Evolutionary conservation across 2,329 filamentous ascomycete genomes (phyloP), one percentile per base, ranked within the genome.

Genomic region (Amylocarpus encephaloides): DNA sequence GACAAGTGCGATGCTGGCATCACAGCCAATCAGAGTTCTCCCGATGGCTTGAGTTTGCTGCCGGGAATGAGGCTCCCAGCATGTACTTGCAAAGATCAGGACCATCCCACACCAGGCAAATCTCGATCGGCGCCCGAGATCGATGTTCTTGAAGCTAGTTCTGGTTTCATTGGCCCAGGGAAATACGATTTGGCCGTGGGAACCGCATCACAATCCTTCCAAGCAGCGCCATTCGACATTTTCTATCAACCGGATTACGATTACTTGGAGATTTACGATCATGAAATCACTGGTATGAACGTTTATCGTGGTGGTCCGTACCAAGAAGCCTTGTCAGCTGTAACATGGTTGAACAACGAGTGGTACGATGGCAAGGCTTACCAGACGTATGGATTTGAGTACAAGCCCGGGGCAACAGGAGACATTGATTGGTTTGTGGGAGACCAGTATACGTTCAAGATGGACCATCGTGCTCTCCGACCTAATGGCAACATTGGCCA

Each of bases 401-500:
- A 85, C 62, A 70, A 69, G 1, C 80, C 80, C 0, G 84, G 84
- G 3, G 68, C 67, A 0, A 62, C 71, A 13, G 84, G 83, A 1
- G 74, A 80, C 48, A 75, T 87, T 15, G 78, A 75, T n/a, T 88
- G 83, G 83, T 82, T 80, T 58, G 79, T 88, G 19, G 84, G 83
- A 22, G 71, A 79, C 34, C 71, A 79, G 5, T 76, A 80, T 49
- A 84, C 79, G 1, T 87, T 80, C 79, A 83, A 79, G 34, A 66
- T 86, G 48, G 74, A 80, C 53, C 76, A 69, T 30, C 70, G 76
- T 35, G 72, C 83, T 1, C 68, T 85, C 13, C 78, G 82, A 5
- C 79, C 82, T 1, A 87, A 86, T 54, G 85, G 83, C 50, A 88
- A 88, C 61, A 69, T 88, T 50, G 83, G 81, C 6, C 78, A 83